Conservation (phyloP, 2,329 filamentous ascomycete genomes). For the Colletotrichum tanaceti region DNA sequence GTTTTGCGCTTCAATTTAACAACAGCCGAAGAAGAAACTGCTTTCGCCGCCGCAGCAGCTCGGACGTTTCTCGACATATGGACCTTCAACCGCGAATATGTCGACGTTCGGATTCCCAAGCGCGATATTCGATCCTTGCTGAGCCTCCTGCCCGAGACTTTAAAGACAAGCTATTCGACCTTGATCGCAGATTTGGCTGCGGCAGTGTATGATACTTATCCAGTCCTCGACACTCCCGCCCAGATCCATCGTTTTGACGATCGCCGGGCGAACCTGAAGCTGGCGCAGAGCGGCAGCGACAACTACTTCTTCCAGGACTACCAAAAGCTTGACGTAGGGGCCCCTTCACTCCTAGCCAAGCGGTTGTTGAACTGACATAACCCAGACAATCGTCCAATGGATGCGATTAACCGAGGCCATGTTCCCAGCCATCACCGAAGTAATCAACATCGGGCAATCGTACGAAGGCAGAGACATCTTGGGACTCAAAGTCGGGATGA, state of each 20-base stretch:
- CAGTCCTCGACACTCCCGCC: slow-evolving; percentile 54
- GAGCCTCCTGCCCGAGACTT: slow-evolving; percentile 78
- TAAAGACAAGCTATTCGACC: slow-evolving; percentile 77
- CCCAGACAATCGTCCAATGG: slow-evolving; percentile 79
- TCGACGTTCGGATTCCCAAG: slow-evolving; percentile 84
- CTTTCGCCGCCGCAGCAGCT: slow-evolving; percentile 78
- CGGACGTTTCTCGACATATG: slow-evolving; percentile 89
- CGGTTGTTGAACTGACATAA: slow-evolving; percentile 43
- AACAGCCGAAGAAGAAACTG: slow-evolving; percentile 73
- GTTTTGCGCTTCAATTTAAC: slow-evolving; percentile 89
- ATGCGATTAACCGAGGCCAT: slow-evolving; percentile 90
- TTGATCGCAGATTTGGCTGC: slow-evolving; percentile 84
- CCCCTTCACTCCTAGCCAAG: slow-evolving; percentile 48
- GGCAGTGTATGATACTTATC: slow-evolving; percentile 81
- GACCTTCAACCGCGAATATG: slow-evolving; percentile 83
- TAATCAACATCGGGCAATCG: slow-evolving; percentile 82
- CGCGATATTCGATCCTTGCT: slow-evolving; percentile 83
- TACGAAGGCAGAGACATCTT: slow-evolving; percentile 89
- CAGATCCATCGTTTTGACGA: slow-evolving; percentile 40
- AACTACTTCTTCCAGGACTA: slow-evolving; percentile 94
- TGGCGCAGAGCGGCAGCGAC: slow-evolving; percentile 57
- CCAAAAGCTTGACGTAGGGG: slow-evolving; percentile 77
- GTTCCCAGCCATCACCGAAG: slow-evolving; percentile 83
- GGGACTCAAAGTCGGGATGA: slow-evolving; percentile 79
- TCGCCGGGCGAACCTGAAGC: slow-evolving; percentile 47